Evolutionary conservation across 1,284 basidiomycete genomes (phyloP), one percentile per base, ranked within the genome.

Genomic region (Naganishia liquefaciens): DNA sequence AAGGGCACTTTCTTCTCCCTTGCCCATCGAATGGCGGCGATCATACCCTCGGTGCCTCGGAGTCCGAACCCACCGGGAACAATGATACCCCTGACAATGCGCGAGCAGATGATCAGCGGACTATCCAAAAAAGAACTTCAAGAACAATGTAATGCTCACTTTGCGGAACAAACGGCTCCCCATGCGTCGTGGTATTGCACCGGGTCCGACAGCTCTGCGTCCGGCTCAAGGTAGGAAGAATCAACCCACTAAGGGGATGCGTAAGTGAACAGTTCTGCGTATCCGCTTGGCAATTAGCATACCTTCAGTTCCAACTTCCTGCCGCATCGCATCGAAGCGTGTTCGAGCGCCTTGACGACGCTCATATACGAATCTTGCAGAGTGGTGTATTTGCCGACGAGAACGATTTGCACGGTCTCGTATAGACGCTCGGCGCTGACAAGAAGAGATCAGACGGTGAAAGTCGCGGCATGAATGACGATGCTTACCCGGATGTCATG

Each of bases 311-410:
- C 83, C 47, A 97, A 84, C 76, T 91, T 94, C 67, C 91, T 83
- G 67, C 88, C 88, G 69, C 94, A 90, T 54, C 91, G 86, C 81
- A 99, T 91, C 0, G 93, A 91, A 5, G 95, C 93, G 79, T 99
- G 95, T 79, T 99, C 95, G 47, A 99, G 84, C 28, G 96, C 87
- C 82, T 99, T 99, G 75, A 89, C 89, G 61, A 99, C 96, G 42
- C 90, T 93, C 91, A 98, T 98, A 80, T 99, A 99, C 42, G 93
- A 97, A 79, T 99, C 95, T 78, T 95, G 91, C 58, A 99, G 82
- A 67, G 93, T 88, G 6, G 93, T 98, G 81, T 99, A 99, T 80
- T 99, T 99, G 58, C 95, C 95, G 23, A 99, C 93, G 43, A 99
- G 82, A 23, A 91, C 93, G 68, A 99, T 92, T 53, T 87, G 87